Base-by-base conservation (phyloP, 1,284 basidiomycete species). In the Irpex sp. region DNA sequence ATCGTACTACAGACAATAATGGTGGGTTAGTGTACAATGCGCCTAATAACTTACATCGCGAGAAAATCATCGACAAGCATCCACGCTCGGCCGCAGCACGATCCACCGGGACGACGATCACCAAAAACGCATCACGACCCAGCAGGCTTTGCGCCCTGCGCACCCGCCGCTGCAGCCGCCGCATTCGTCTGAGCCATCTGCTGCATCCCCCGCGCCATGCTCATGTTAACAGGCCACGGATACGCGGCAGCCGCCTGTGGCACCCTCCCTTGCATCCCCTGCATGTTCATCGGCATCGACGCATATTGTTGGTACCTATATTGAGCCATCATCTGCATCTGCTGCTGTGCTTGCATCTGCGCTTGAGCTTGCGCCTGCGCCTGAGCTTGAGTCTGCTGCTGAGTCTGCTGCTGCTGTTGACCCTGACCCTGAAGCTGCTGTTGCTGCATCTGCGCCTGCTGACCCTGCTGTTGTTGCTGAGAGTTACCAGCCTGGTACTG, bases 291-390 rank as follows among this genome's bases (percentile, higher is more conserved):
- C 55, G 65, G 61, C 68, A 69, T 66, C 61, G 68, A 68, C 36
- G 64, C 63, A 63, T 75, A 78, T 55, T 70, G 26, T 26, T 26
- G 61, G 53, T 75, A 74, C 72, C 78, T 67, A 43, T 73, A 72
- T 49, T 71, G 75, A 46, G 69, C 64, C 59, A 73, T 66, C 68
- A 75, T 70, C 65, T 71, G 72, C 59, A 69, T 71, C 11, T 66
- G 66, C 60, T 72, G 46, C 15, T 60, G 64, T 3, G 36, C 57
- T 21, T 61, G 61, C 13, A 43, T 49, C 55, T 57, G 58, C 8
- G 63, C 59, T 21, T 50, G 49, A n/a, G 17, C 51, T 31, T 61
- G 61, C 13, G 55, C 49, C 50, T 57, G 58, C 9, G 63, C 56
- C 47, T 61, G 63, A 13, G 66, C 60, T 58, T 65, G 68, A 31